phyloP scores from a whole-genome alignment of 83 land plant genomes.

The Picea abies region DNA sequence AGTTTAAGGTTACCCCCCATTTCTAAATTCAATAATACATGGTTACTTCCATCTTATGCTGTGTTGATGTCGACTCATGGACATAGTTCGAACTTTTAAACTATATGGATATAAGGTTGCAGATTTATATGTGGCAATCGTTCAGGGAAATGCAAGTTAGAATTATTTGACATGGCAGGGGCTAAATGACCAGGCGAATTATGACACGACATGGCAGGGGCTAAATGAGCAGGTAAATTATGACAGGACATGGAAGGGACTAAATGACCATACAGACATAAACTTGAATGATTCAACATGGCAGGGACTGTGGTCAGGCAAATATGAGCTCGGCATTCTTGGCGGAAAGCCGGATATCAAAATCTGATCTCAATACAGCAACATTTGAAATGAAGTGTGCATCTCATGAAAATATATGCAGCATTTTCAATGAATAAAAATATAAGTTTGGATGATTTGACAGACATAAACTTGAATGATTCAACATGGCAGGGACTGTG shows the following conservation, averaged over 20 bases:
- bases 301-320: not conserved
- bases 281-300: conserved; percentile 5
- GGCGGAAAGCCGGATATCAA: no score
- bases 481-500: not conserved
- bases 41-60: not conserved
- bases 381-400: no score
- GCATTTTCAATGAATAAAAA: not conserved
- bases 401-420: no score
- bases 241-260: not conserved
- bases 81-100: not conserved
- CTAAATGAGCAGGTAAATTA: not conserved
- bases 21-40: not conserved
- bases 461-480: conserved; percentile 15
- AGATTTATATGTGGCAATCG: not conserved
- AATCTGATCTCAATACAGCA: no score
- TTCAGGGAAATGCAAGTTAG: not conserved
- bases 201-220: not conserved
- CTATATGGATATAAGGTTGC: not conserved
- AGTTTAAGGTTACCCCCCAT: not conserved
- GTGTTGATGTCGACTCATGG: not conserved
- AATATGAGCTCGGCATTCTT: no score
- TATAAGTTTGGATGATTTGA: conserved; percentile 26
- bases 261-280: not conserved
- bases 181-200: no score
- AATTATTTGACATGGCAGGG: not conserved